Conservation (phyloP, 495 filamentous ascomycete genomes). For the Penicillium maclennaniae region DNA sequence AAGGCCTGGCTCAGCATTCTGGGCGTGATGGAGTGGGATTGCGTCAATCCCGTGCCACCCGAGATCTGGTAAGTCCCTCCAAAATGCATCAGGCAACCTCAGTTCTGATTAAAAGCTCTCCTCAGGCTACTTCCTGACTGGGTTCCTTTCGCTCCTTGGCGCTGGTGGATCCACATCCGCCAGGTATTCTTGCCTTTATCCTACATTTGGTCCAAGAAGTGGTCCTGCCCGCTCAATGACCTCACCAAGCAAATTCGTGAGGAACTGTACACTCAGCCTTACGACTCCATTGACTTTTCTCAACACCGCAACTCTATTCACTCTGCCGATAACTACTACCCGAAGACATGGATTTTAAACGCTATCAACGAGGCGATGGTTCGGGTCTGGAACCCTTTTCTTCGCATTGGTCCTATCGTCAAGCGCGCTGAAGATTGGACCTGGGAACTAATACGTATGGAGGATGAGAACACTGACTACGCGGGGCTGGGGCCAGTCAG, state of each 20-base stretch:
- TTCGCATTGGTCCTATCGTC: constrained; percentile 55
- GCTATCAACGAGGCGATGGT: constrained; percentile 69
- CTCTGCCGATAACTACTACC: constrained; percentile 81
- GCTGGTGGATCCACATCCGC: constrained; percentile 98
- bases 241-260: constrained; percentile 68
- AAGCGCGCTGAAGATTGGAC: constrained; percentile 70
- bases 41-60: constrained; percentile 88
- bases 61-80: constrained; percentile 67
- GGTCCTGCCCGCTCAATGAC: constrained; percentile 65
- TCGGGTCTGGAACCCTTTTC: constrained; percentile 71
- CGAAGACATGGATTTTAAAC: constrained; percentile 81
- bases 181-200: constrained; percentile 90
- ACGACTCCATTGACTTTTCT: constrained; percentile 71
- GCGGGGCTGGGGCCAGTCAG: constrained; percentile 86
- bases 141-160: constrained; percentile 91
- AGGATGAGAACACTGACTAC: constrained; percentile 89
- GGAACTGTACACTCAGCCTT: constrained; percentile 81
- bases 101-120: constrained; percentile 4
- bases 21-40: constrained; percentile 82
- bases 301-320: constrained; percentile 79
- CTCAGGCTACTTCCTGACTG: constrained; percentile 81
- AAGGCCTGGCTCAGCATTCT: constrained; percentile 89
- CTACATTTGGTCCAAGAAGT: constrained; percentile 79
- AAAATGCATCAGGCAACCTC: neutral
- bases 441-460: constrained; percentile 74